Evolutionary conservation across 257 asterid species (phyloP).

Genomic region (Plantago elongata): DNA sequence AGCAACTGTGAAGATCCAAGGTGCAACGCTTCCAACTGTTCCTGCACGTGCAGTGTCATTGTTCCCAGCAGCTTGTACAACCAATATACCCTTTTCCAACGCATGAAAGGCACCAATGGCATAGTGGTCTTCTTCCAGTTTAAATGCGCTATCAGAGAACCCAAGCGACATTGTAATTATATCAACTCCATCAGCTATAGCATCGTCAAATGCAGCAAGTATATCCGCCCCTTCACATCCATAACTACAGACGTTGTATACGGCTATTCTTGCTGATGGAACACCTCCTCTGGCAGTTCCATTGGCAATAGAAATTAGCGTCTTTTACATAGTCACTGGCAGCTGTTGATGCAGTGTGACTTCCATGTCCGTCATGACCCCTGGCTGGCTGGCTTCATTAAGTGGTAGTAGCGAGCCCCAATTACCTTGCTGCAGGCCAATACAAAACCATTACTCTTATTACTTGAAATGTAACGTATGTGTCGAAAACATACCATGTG

Average conservation of each 20-base stretch:
- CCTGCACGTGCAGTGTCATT: not conserved
- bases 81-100: slow-evolving; percentile 12
- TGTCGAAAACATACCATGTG: too few species aligned
- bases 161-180: slow-evolving; percentile 34
- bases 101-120: slow-evolving; percentile 30
- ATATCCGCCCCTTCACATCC: not conserved
- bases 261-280: slow-evolving; percentile 36
- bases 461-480: too few species aligned
- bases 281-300: slow-evolving; percentile 44
- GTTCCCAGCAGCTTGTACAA: slow-evolving; percentile 21
- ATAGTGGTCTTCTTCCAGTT: not conserved
- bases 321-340: slow-evolving; percentile 29
- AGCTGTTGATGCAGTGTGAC: slow-evolving; percentile 42
- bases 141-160: not conserved
- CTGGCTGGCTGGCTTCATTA: slow-evolving; percentile 6
- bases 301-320: slow-evolving; percentile 25
- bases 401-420: slow-evolving; percentile 32
- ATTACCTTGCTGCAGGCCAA: slow-evolving; percentile 30
- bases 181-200: slow-evolving; percentile 49
- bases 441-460: too few species aligned
- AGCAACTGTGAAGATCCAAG: slow-evolving; percentile 31
- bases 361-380: slow-evolving; percentile 32
- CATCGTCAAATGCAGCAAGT: slow-evolving; percentile 45
- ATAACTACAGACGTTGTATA: slow-evolving; percentile 24
- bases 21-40: not conserved